Evolutionary conservation across 106 monocot species (phyloP).

Genomic region (Iris macrosiphon): DNA sequence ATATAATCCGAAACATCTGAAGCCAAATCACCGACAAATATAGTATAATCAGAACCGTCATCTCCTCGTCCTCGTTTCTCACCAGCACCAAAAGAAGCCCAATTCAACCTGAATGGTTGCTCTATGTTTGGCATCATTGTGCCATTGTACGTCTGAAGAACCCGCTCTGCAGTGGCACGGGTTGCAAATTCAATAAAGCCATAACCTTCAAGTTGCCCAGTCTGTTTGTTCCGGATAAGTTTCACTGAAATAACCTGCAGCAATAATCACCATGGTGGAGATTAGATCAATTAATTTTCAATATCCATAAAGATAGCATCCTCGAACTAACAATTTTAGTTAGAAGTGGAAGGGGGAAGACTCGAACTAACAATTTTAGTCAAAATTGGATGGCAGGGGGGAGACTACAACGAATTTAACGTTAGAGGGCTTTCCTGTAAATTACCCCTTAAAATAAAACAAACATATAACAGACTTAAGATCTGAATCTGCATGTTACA

Average conservation of each 20-base stretch:
- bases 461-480: no score
- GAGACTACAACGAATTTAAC: no score
- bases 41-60: slow-evolving; percentile 50
- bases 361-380: no score
- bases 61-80: slow-evolving; percentile 45
- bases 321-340: not conserved
- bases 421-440: no score
- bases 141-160: slow-evolving; percentile 67
- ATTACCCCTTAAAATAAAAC: no score
- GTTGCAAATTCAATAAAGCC: slow-evolving; percentile 69
- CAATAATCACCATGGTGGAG: not conserved
- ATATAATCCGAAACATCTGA: slow-evolving; percentile 69
- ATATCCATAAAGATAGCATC: not conserved
- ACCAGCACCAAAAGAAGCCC: slow-evolving; percentile 58
- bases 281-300: not conserved
- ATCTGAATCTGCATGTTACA: no score
- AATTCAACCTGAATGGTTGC: slow-evolving; percentile 63
- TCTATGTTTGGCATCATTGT: slow-evolving; percentile 68
- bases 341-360: not conserved
- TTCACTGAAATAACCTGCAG: slow-evolving; percentile 49
- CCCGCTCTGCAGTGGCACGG: slow-evolving; percentile 48
- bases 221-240: slow-evolving; percentile 68
- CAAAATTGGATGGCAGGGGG: no score
- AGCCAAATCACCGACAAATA: slow-evolving; percentile 86
- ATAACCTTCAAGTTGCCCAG: slow-evolving; percentile 66